Evolutionary conservation across 2,329 filamentous ascomycete species (phyloP).

Genomic region (Fusarium luffae): DNA sequence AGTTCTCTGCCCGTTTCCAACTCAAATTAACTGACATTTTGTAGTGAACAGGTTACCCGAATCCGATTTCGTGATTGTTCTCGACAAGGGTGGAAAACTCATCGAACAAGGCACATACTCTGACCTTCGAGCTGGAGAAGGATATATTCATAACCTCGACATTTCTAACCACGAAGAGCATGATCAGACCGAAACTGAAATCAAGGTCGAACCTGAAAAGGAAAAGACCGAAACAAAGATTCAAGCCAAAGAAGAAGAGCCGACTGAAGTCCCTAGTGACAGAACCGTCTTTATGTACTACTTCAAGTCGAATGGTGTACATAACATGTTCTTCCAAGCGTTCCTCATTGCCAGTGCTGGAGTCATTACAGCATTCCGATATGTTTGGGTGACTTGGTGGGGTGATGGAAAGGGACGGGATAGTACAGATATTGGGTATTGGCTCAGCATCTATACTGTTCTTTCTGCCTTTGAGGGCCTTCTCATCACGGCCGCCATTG

Average conservation of each 20-base stretch:
- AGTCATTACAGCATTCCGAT: constrained; percentile 41
- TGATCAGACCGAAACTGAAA: neutral
- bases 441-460: constrained; percentile 46
- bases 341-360: constrained; percentile 31
- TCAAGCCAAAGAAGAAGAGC: constrained; percentile 1
- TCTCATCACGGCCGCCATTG: constrained; percentile 44
- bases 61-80: constrained; percentile 58
- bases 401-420: constrained; percentile 45
- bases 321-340: constrained; percentile 36
- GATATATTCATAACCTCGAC: constrained; percentile 53
- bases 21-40: neutral
- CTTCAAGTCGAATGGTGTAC: constrained; percentile 38
- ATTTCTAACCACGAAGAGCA: constrained; percentile 44
- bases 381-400: constrained; percentile 50
- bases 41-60: constrained; percentile 50
- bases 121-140: constrained; percentile 50
- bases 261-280: constrained; percentile 31
- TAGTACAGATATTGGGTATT: constrained; percentile 45
- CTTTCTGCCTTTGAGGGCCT: constrained; percentile 42
- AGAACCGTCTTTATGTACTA: constrained; percentile 47
- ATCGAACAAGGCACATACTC: constrained; percentile 56
- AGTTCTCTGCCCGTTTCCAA: neutral
- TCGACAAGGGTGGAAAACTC: constrained; percentile 54
- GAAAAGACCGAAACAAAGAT: neutral
- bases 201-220: neutral